phyloP scores from a whole-genome alignment of 1,284 basidiomycete species.

The Mixia osmundae region DNA sequence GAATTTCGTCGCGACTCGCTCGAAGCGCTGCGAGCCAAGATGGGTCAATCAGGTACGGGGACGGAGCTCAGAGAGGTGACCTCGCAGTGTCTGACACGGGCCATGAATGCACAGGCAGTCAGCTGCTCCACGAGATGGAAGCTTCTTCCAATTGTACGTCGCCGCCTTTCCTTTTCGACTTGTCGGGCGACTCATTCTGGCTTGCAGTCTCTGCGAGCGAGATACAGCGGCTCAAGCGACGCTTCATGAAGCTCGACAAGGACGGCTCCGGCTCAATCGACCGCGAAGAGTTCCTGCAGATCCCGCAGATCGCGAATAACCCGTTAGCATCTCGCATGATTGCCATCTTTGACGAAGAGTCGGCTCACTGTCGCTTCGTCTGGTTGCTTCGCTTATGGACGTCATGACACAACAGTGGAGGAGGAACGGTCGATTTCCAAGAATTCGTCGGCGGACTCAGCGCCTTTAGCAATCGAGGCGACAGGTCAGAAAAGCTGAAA shows the following conservation, averaged over 20 bases:
- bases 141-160: conserved; percentile 59
- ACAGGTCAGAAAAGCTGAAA: conserved; percentile 82
- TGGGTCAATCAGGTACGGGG: no score
- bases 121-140: conserved; percentile 86
- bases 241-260: conserved; percentile 98
- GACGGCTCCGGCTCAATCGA: conserved; percentile 95
- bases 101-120: conserved; percentile 19
- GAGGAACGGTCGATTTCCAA: conserved; percentile 95
- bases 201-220: conserved; percentile 63
- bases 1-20: no score
- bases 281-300: conserved; percentile 93
- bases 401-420: conserved; percentile 36
- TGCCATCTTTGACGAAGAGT: conserved; percentile 99
- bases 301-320: conserved; percentile 96
- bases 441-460: conserved; percentile 95
- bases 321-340: conserved; percentile 93
- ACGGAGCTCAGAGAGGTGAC: no score
- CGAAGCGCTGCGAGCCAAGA: no score
- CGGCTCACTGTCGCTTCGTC: conserved; percentile 22
- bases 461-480: conserved; percentile 88
- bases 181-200: background rate
- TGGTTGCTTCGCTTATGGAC: background rate
- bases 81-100: no score
- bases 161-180: background rate
- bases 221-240: conserved; percentile 82